A percentile compares a stretch with the other conserved stretches of the same genome.
Conservation (phyloP, 2,329 filamentous ascomycete genomes). For the Hypoxylon sp. region DNA sequence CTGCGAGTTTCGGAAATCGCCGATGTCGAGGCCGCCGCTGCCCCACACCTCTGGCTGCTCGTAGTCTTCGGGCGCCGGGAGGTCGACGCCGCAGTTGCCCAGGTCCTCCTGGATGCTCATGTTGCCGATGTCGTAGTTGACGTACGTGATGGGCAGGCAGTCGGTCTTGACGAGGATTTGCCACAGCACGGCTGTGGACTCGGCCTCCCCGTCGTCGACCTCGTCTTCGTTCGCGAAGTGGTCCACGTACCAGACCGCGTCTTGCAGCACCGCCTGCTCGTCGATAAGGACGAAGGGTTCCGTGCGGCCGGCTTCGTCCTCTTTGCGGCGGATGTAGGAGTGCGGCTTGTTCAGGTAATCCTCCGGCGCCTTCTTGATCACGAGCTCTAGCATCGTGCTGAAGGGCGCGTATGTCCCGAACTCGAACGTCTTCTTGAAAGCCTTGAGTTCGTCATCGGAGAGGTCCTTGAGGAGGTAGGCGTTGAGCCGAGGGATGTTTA, state of each 20-base stretch:
- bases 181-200: constrained; percentile 44
- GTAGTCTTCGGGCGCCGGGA: constrained; percentile 34
- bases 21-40: constrained; percentile 34
- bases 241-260: constrained; percentile 46
- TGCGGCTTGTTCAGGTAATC: constrained; percentile 43
- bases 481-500: constrained; percentile 14
- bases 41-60: constrained; percentile 32
- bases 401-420: constrained; percentile 44
- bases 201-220: constrained; percentile 35
- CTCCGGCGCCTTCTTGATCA: constrained; percentile 43
- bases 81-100: constrained; percentile 39
- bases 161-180: constrained; percentile 46
- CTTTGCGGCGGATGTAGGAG: constrained; percentile 44
- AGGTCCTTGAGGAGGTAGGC: constrained; percentile 36
- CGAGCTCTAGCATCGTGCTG: constrained; percentile 43
- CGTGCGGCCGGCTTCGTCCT: constrained; percentile 41
- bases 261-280: constrained; percentile 21
- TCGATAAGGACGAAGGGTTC: constrained; percentile 45
- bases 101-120: constrained; percentile 44
- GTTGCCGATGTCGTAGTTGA: constrained; percentile 49
- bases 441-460: constrained; percentile 27
- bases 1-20: constrained; percentile 11
- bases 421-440: constrained; percentile 46
- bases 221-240: constrained; percentile 40
- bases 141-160: constrained; percentile 34